Evolutionary conservation across 169 alveolate species (phyloP).

Genomic region (Plasmodium cynomolgi): DNA sequence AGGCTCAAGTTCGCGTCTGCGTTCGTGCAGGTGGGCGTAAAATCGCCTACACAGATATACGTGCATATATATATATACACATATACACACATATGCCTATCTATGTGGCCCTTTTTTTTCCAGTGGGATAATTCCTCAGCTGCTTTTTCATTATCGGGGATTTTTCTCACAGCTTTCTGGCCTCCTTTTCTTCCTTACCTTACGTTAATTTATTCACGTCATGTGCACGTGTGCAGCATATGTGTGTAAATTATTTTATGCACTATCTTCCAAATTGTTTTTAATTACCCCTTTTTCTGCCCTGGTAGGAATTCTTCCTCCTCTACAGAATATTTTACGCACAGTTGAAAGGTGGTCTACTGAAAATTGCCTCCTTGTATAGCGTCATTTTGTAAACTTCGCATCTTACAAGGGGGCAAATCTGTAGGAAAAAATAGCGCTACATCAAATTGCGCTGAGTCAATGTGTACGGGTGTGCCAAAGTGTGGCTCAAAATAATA

Average conservation of each 20-base stretch:
- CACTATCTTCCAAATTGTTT: background rate
- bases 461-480: background rate
- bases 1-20: background rate
- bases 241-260: background rate
- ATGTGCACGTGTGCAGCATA: background rate
- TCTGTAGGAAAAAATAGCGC: background rate
- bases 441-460: background rate
- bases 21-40: background rate
- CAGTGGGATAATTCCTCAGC: background rate
- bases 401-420: background rate
- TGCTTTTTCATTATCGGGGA: background rate
- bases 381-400: background rate
- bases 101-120: background rate
- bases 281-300: background rate
- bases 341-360: background rate
- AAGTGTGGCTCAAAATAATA: background rate
- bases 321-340: background rate
- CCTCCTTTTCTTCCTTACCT: background rate
- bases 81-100: background rate
- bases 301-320: background rate
- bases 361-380: background rate
- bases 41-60: background rate
- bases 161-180: background rate
- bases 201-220: background rate
- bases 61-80: conserved; percentile 3